Conservation (phyloP, 345 rosid genomes). For the Eucalyptus urophylla region DNA sequence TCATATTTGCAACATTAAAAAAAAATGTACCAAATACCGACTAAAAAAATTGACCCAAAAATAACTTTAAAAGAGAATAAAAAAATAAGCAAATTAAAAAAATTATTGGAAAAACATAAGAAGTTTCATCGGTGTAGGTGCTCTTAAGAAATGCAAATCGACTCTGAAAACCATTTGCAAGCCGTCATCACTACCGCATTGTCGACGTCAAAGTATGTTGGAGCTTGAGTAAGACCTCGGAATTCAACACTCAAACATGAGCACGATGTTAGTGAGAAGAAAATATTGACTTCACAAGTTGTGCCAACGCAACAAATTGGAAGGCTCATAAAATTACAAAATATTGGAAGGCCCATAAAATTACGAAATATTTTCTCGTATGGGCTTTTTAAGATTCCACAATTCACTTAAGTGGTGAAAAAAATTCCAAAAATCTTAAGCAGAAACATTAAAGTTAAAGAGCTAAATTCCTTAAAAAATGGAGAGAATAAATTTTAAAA, state of each 20-base stretch:
- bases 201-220: fast-evolving
- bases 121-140: not conserved
- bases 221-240: not conserved
- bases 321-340: fast-evolving
- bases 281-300: too few species aligned
- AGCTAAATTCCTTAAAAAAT: not conserved
- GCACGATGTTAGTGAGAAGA: fast-evolving
- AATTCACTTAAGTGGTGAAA: not conserved
- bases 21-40: not conserved
- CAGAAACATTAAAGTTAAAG: not conserved
- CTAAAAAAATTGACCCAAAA: not conserved
- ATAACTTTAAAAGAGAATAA: not conserved
- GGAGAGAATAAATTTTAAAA: not conserved
- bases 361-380: not conserved
- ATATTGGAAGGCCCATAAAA: fast-evolving
- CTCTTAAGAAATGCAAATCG: not conserved
- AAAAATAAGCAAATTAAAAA: not conserved
- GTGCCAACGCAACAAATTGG: fast-evolving
- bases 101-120: not conserved
- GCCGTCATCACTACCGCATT: not conserved
- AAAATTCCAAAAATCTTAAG: not conserved
- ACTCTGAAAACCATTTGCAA: not conserved
- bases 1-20: not conserved
- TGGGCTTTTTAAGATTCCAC: not conserved
- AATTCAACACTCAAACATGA: not conserved